phyloP scores from a whole-genome alignment of 2,329 filamentous ascomycete species.

The Phialemoniopsis sp. region DNA sequence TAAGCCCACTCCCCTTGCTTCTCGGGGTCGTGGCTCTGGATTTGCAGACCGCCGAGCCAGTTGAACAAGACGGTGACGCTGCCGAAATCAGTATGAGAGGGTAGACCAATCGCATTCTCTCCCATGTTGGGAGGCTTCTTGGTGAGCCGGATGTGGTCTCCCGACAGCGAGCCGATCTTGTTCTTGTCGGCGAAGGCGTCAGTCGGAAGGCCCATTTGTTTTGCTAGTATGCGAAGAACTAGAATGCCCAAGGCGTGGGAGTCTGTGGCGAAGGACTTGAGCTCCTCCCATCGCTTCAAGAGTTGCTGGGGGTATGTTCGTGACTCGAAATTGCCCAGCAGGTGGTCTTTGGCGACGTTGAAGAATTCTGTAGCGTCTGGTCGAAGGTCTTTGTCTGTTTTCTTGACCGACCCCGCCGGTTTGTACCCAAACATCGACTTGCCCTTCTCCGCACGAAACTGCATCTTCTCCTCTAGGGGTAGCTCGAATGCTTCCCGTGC shows the following conservation, averaged over 20 bases:
- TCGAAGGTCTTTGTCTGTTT: not conserved
- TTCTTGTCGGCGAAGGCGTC: slow-evolving; percentile 2
- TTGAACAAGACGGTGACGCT: slow-evolving; percentile 33
- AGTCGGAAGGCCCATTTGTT: slow-evolving; percentile 1
- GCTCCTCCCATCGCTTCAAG: not conserved
- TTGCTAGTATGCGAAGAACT: slow-evolving; percentile 1
- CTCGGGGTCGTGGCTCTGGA: slow-evolving; percentile 19
- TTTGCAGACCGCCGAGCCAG: slow-evolving; percentile 30
- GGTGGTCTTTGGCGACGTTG: slow-evolving; percentile 5
- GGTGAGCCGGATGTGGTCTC: slow-evolving; percentile 6
- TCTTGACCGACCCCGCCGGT: not conserved
- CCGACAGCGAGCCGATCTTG: slow-evolving; percentile 1
- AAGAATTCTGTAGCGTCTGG: not conserved
- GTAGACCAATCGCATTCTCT: not conserved
- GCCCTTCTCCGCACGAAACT: slow-evolving; percentile 4
- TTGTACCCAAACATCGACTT: slow-evolving; percentile 9
- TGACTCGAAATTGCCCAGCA: slow-evolving; percentile 1
- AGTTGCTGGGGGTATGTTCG: not conserved
- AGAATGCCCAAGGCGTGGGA: slow-evolving; percentile 2
- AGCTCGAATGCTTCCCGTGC: slow-evolving; percentile 8
- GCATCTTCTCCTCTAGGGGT: slow-evolving; percentile 8
- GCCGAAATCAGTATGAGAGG: slow-evolving; percentile 30
- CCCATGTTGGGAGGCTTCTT: not conserved
- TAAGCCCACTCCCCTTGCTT: slow-evolving; percentile 28
- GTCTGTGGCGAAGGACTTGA: not conserved